Conservation (phyloP, 768 basidiomycete species). For the Cystofilobasidium bisporidii region DNA sequence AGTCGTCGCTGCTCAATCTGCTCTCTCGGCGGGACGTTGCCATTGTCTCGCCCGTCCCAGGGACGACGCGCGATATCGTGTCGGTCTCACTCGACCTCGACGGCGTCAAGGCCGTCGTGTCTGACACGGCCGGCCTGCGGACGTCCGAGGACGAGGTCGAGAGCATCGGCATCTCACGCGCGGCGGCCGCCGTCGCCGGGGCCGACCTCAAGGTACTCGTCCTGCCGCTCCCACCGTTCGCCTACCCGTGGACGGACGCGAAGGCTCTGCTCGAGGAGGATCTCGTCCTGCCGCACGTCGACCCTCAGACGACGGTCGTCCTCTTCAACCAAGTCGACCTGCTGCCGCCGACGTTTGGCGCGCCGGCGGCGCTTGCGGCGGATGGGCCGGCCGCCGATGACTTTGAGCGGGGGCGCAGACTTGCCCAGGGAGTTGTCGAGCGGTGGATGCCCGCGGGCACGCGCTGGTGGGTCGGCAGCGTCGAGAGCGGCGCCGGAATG, state of each 20-base stretch:
- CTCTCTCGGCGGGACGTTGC: slow-evolving; percentile 67
- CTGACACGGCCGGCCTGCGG: slow-evolving; percentile 79
- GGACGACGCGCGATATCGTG: slow-evolving; percentile 80
- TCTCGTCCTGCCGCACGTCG: slow-evolving; percentile 47
- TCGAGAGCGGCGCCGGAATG: slow-evolving; percentile 53
- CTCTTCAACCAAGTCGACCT: slow-evolving; percentile 74
- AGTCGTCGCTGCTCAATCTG: slow-evolving; percentile 27
- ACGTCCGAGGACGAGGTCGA: slow-evolving; percentile 62
- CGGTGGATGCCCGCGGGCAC: not conserved
- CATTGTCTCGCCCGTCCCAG: slow-evolving; percentile 76
- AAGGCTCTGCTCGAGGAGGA: slow-evolving; percentile 23
- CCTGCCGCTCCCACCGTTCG: slow-evolving; percentile 54
- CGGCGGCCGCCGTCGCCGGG: slow-evolving; percentile 48
- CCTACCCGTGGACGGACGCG: slow-evolving; percentile 3
- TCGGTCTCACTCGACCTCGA: slow-evolving; percentile 80
- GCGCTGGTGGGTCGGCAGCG: slow-evolving; percentile 53
- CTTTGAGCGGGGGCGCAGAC: not conserved
- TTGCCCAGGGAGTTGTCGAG: not conserved
- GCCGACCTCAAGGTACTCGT: slow-evolving; percentile 74
- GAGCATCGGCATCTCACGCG: slow-evolving; percentile 51
- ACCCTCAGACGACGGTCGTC: slow-evolving; percentile 51
- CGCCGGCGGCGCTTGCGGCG: too few species aligned
- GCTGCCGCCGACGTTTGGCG: slow-evolving; percentile 26
- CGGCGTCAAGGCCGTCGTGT: slow-evolving; percentile 67
- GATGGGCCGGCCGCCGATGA: not conserved